Evolutionary conservation across 257 asterid species (phyloP).

Genomic region (Solanum stenotomum): DNA sequence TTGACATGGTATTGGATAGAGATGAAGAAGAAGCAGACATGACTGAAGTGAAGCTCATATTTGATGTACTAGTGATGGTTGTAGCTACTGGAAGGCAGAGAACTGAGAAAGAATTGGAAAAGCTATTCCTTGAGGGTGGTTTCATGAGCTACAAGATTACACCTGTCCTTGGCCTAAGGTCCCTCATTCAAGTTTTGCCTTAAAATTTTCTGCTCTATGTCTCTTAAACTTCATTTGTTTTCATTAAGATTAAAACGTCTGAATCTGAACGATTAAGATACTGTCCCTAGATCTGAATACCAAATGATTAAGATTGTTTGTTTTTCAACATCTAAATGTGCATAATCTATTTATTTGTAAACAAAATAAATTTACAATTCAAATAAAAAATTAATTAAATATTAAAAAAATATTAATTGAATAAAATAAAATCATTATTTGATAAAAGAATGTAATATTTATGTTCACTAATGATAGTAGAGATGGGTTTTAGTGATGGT

Average conservation of each 20-base stretch:
- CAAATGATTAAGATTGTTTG: too few relatives aligned
- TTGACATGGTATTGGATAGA: not conserved
- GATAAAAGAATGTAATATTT: too few relatives aligned
- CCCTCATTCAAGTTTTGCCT: conserved; percentile 10
- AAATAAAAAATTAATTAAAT: too few relatives aligned
- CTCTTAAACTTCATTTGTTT: not conserved
- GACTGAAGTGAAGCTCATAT: not conserved
- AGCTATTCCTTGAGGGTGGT: conserved; percentile 4
- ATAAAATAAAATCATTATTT: too few relatives aligned
- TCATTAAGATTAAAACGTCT: not conserved
- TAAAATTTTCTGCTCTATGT: not conserved
- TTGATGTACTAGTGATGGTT: conserved; percentile 9
- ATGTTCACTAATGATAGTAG: not conserved
- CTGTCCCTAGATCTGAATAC: too few relatives aligned
- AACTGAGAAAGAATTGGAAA: conserved; percentile 4
- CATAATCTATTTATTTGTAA: too few relatives aligned
- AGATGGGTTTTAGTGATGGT: not conserved
- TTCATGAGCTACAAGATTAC: conserved; percentile 3
- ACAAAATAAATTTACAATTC: too few relatives aligned
- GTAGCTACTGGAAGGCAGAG: not conserved
- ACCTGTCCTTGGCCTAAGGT: not conserved
- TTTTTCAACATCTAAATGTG: not conserved
- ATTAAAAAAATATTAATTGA: too few relatives aligned
- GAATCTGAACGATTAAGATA: not conserved
- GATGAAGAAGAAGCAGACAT: not conserved